A percentile compares a stretch with the other conserved stretches of the same genome.
Evolutionary conservation across 2,329 filamentous ascomycete genomes (phyloP).

Genomic region (Beauveria asiatica): DNA sequence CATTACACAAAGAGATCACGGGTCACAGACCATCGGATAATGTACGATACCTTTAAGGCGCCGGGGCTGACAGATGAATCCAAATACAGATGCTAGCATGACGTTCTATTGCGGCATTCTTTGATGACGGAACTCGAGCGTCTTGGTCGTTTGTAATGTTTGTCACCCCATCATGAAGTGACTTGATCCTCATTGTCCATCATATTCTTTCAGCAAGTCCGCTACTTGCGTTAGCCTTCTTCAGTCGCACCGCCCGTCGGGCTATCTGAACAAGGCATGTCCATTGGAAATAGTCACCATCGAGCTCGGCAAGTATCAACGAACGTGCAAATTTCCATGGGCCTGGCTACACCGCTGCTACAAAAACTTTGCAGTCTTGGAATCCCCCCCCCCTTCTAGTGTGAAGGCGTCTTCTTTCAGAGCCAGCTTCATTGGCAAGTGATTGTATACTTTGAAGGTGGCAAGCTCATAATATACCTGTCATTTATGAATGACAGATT

Average conservation of each 20-base stretch:
- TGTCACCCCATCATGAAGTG: not conserved
- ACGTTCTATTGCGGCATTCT: not conserved
- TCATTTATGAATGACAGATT: too few relatives aligned
- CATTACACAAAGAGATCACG: not conserved
- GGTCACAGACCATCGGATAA: constrained; percentile 1
- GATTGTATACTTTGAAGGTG: too few relatives aligned
- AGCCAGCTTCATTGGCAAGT: too few relatives aligned
- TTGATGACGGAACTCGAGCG: not conserved
- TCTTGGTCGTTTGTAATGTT: not conserved
- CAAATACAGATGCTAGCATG: not conserved
- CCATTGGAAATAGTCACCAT: not conserved
- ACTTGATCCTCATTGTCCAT: not conserved
- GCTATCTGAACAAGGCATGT: not conserved
- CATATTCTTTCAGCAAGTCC: not conserved
- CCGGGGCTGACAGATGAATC: not conserved
- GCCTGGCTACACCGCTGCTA: not conserved
- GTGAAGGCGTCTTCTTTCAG: too few relatives aligned
- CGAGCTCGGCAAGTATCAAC: not conserved
- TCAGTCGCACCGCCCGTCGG: not conserved
- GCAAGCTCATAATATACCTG: too few relatives aligned
- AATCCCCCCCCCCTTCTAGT: too few relatives aligned
- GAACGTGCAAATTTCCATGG: not conserved
- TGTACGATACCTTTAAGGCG: constrained; percentile 10
- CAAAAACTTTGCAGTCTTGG: not conserved
- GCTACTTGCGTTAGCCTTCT: not conserved